A percentile compares a stretch with the other conserved stretches of the same genome.
These are phyloP conservation scores for Acarospora socialis DNA, from an alignment of 2,329 filamentous ascomycete genomes.

Conservation along the genomic window DNA sequence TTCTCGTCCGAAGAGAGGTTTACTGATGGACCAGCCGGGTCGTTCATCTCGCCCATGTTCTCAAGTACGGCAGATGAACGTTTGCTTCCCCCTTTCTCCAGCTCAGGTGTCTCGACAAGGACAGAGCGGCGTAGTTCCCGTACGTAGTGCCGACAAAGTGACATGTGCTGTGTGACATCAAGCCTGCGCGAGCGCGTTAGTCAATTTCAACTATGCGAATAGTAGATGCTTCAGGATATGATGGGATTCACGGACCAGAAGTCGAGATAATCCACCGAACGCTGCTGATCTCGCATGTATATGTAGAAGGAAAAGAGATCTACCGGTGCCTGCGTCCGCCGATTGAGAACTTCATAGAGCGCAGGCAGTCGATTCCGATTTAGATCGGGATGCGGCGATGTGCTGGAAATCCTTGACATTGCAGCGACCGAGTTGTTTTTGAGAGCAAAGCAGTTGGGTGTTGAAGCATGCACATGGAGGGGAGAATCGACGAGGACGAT, in stretches of 20 bases:
- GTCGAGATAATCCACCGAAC: conserved; percentile 93
- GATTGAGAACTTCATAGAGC: conserved; percentile 86
- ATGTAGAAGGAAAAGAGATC: conserved; percentile 99
- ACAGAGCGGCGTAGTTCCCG: conserved; percentile 88
- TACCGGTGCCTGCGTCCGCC: conserved; percentile 85
- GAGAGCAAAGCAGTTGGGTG: too few species aligned
- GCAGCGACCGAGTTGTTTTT: too few species aligned
- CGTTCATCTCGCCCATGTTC: conserved; percentile 51
- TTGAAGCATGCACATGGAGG: too few species aligned
- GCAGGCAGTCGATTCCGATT: conserved; percentile 75
- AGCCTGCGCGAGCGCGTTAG: conserved; percentile 47
- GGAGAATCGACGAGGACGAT: too few species aligned
- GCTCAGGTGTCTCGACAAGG: conserved; percentile 80
- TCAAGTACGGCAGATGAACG: conserved; percentile 71
- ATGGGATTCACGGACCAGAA: conserved; percentile 59
- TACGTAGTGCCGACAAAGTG: conserved; percentile 90
- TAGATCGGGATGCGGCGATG: too few species aligned
- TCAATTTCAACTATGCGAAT: neutral
- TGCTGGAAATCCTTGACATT: too few species aligned
- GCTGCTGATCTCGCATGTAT: conserved; percentile 97
- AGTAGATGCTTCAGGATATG: neutral
- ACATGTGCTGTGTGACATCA: conserved; percentile 98
- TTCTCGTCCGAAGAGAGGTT: conserved; percentile 52
- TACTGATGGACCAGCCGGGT: conserved; percentile 41
- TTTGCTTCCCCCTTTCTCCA: conserved; percentile 68